Percentiles rank a stretch among this genome's conserved stretches.
Conservation (phyloP, 495 filamentous ascomycete species). For the Penicillium diatomitis region DNA sequence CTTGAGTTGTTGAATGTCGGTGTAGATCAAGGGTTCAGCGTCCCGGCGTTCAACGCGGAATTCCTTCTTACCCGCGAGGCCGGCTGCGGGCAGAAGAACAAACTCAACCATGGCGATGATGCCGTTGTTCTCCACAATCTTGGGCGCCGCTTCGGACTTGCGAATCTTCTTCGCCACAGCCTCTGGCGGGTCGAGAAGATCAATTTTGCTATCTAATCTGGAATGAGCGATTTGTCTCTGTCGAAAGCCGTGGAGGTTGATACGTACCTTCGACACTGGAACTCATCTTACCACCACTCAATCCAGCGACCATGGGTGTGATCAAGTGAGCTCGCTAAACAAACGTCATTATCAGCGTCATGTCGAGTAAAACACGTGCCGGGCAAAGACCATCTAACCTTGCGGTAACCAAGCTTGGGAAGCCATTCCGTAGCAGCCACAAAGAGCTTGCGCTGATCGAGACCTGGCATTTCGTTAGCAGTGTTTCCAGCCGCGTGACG, state of each 20-base stretch:
- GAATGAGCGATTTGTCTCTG: background rate
- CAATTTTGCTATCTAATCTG: slow-evolving; percentile 56
- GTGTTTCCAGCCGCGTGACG: background rate
- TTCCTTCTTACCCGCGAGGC: slow-evolving; percentile 24
- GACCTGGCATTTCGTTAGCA: background rate
- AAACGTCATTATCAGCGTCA: background rate
- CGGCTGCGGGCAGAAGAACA: slow-evolving; percentile 65
- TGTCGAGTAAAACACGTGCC: background rate
- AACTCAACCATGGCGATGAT: slow-evolving; percentile 74
- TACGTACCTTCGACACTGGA: slow-evolving; percentile 37
- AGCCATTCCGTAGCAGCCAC: slow-evolving; percentile 55
- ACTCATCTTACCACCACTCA: slow-evolving; percentile 77
- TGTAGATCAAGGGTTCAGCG: slow-evolving; percentile 69
- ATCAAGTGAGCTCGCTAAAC: slow-evolving; percentile 68
- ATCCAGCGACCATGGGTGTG: slow-evolving; percentile 82
- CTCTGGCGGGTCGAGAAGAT: slow-evolving; percentile 72
- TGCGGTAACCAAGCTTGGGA: slow-evolving; percentile 37
- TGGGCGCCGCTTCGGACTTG: slow-evolving; percentile 70
- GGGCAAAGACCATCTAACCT: slow-evolving; percentile 21
- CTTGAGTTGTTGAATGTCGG: slow-evolving; percentile 56
- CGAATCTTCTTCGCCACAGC: slow-evolving; percentile 67
- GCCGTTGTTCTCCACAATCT: slow-evolving; percentile 75
- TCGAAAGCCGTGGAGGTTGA: background rate
- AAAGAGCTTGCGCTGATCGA: slow-evolving; percentile 43
- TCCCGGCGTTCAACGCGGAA: slow-evolving; percentile 31